Evolutionary conservation across 2,329 filamentous ascomycete genomes (phyloP).

Genomic region (Talaromyces rugulosus): DNA sequence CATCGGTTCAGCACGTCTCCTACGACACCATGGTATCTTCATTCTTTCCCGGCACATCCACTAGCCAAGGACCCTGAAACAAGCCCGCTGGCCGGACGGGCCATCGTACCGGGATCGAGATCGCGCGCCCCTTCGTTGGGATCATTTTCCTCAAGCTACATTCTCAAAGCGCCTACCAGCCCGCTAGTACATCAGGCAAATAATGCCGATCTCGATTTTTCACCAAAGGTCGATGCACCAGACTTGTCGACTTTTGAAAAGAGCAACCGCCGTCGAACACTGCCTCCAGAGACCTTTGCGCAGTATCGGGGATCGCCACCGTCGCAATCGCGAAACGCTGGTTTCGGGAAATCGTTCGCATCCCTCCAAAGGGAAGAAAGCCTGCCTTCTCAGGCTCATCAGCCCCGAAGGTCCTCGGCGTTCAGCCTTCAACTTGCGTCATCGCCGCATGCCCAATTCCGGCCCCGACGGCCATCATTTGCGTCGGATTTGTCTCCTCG

Average conservation of each 20-base stretch:
- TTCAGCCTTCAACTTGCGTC: slow-evolving; percentile 46
- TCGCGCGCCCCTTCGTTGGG: slow-evolving; percentile 59
- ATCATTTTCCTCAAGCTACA: slow-evolving; percentile 73
- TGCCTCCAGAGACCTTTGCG: slow-evolving; percentile 60
- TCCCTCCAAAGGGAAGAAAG: slow-evolving; percentile 56
- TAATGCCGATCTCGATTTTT: slow-evolving; percentile 70
- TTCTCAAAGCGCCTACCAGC: slow-evolving; percentile 84
- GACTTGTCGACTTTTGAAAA: slow-evolving; percentile 48
- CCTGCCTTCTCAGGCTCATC: slow-evolving; percentile 70
- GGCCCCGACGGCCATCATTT: slow-evolving; percentile 63
- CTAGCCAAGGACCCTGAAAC: slow-evolving; percentile 14
- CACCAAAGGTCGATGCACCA: slow-evolving; percentile 50
- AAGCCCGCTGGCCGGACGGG: slow-evolving; percentile 16
- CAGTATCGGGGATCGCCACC: slow-evolving; percentile 43
- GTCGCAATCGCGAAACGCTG: slow-evolving; percentile 30
- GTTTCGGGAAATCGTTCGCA: slow-evolving; percentile 40
- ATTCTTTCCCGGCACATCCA: slow-evolving; percentile 21
- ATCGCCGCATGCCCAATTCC: slow-evolving; percentile 37
- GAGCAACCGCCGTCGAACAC: slow-evolving; percentile 63
- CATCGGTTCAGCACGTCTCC: slow-evolving; percentile 45
- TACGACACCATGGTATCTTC: slow-evolving; percentile 53
- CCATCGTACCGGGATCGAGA: slow-evolving; percentile 17
- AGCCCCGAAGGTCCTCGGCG: slow-evolving; percentile 68
- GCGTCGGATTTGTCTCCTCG: slow-evolving; percentile 70
- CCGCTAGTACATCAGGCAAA: slow-evolving; percentile 85